Evolutionary conservation across 202 grass and related monocot species (phyloP).

Genomic region (Carex arenaria): DNA sequence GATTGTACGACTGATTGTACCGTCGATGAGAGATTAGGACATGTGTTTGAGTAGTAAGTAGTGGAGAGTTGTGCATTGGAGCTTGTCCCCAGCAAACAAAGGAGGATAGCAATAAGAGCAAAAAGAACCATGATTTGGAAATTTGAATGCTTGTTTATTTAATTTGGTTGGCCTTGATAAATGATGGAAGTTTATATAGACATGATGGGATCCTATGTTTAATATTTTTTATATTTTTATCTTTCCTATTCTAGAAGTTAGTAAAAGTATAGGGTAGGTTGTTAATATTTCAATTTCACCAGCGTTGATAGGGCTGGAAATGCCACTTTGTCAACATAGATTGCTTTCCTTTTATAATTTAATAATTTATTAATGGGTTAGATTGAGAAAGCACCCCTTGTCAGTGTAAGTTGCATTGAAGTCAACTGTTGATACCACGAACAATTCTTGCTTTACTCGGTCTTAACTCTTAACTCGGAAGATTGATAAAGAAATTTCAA

Average conservation of each 20-base stretch:
- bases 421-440: not conserved
- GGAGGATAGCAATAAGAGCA: not conserved
- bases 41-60: conserved; percentile 28
- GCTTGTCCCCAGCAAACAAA: conserved; percentile 6
- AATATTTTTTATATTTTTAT: no score
- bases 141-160: not conserved
- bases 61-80: conserved; percentile 31
- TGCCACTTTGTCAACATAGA: conserved; percentile 10
- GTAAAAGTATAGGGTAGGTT: not conserved
- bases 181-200: conserved; percentile 13
- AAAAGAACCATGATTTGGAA: conserved; percentile 5
- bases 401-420: not conserved
- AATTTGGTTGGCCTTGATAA: not conserved
- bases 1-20: conserved; percentile 18
- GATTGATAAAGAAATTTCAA: not conserved
- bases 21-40: conserved; percentile 26
- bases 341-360: not conserved
- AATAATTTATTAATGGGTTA: not conserved
- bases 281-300: conserved; percentile 1
- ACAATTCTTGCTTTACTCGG: conserved; percentile 4
- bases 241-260: not conserved
- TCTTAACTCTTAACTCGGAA: not conserved
- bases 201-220: not conserved
- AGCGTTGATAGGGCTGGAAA: not conserved
- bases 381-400: not conserved